Evolutionary conservation across 805 yeast species (phyloP).

Genomic region (Kockiozyma suomiensis): DNA sequence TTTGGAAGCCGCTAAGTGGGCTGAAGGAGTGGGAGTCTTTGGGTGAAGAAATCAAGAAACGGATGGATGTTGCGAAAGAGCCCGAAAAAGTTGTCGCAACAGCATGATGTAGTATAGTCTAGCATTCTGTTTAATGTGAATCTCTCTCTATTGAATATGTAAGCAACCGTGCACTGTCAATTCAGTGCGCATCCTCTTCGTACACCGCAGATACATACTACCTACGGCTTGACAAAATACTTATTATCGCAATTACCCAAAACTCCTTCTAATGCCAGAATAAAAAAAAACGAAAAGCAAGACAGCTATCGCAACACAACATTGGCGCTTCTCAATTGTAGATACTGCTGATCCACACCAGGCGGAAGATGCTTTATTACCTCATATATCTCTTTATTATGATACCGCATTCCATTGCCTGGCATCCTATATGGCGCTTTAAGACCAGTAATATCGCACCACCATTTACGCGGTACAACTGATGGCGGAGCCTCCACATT

Average conservation of each 20-base stretch:
- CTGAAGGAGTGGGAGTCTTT: conserved; percentile 7
- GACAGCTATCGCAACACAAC: conserved; percentile 51
- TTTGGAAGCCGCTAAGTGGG: conserved; percentile 43
- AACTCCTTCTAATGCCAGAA: not conserved
- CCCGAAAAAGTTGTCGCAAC: not conserved
- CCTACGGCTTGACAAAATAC: too few species aligned
- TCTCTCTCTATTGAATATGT: too few species aligned
- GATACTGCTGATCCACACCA: conserved; percentile 90
- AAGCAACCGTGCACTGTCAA: too few species aligned
- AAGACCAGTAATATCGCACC: conserved; percentile 93
- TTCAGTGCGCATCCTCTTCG: too few species aligned
- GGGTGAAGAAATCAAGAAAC: conserved; percentile 16
- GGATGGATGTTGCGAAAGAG: conserved; percentile 12
- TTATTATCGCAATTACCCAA: not conserved
- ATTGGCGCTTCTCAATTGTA: conserved; percentile 84
- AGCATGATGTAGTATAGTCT: not conserved
- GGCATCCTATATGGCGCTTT: conserved; percentile 77
- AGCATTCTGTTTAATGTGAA: not conserved
- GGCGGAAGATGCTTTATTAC: conserved; percentile 77
- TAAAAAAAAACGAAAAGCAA: not conserved
- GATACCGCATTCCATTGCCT: conserved; percentile 66
- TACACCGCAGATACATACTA: too few species aligned
- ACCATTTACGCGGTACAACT: conserved; percentile 73
- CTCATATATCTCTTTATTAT: conserved; percentile 81
- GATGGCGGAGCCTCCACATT: conserved; percentile 86